Conservation (phyloP, 2,329 filamentous ascomycete genomes). For the Phialophora tarda region DNA sequence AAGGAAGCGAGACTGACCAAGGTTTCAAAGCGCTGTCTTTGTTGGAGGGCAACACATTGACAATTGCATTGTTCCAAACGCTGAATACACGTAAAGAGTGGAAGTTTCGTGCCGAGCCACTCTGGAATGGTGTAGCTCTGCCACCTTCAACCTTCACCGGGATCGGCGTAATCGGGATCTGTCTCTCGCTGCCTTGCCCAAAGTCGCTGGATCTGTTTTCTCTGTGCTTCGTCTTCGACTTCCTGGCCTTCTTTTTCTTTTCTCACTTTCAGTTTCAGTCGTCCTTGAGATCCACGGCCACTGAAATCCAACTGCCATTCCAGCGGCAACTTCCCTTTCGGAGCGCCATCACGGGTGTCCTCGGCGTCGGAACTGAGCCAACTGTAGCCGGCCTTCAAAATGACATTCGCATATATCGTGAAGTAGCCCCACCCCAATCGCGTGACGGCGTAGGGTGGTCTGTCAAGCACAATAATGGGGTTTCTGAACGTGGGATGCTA, state of each 20-base stretch:
- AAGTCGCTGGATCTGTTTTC: slow-evolving; percentile 26
- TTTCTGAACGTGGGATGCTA: slow-evolving; percentile 38
- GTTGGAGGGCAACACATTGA: not conserved
- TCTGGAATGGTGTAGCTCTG: not conserved
- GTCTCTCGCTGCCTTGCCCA: slow-evolving; percentile 23
- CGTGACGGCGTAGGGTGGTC: slow-evolving; percentile 35
- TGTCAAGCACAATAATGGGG: slow-evolving; percentile 29
- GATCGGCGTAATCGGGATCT: slow-evolving; percentile 6
- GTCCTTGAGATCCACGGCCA: slow-evolving; percentile 34
- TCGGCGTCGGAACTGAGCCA: slow-evolving; percentile 37
- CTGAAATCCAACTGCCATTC: slow-evolving; percentile 38
- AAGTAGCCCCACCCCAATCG: slow-evolving; percentile 38
- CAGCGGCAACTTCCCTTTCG: slow-evolving; percentile 35
- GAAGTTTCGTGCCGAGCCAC: not conserved
- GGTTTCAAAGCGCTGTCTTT: not conserved
- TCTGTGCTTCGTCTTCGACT: slow-evolving; percentile 30
- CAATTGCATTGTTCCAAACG: not conserved
- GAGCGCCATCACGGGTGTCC: slow-evolving; percentile 32
- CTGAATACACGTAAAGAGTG: not conserved
- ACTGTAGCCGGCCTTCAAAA: slow-evolving; percentile 36
- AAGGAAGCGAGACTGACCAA: not conserved
- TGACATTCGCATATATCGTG: slow-evolving; percentile 34
- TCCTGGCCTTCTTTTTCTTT: slow-evolving; percentile 38
- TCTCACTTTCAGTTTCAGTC: slow-evolving; percentile 35
- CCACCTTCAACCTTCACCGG: not conserved